These are phyloP conservation scores for Colletotrichum sp. DNA, from an alignment of 2,329 filamentous ascomycete species.

Conservation along the genomic window DNA sequence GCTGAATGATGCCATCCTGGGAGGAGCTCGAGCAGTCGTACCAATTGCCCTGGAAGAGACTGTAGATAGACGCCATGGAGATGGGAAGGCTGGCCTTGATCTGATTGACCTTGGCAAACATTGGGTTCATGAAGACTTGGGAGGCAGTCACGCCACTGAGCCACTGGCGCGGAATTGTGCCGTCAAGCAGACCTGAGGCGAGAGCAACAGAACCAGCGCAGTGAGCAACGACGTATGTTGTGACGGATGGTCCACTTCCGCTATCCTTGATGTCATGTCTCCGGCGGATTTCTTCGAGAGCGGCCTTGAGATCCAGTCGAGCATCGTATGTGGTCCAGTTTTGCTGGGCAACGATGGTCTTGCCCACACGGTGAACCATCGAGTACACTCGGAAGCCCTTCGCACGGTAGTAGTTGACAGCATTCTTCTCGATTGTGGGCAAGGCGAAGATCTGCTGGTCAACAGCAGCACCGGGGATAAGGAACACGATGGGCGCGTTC, in stretches of 20 bases:
- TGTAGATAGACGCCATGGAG: conserved; percentile 55
- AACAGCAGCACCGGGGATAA: conserved; percentile 67
- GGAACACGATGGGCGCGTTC: conserved; percentile 55
- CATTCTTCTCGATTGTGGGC: conserved; percentile 66
- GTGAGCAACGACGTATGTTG: conserved; percentile 64
- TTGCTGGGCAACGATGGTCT: conserved; percentile 52
- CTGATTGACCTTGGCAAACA: conserved; percentile 60
- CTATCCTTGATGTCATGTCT: conserved; percentile 26
- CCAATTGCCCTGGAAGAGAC: conserved; percentile 54
- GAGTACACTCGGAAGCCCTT: conserved; percentile 67
- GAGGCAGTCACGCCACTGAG: conserved; percentile 62
- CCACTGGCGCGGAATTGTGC: conserved; percentile 62
- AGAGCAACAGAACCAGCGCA: conserved; percentile 69
- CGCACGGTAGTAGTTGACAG: conserved; percentile 65
- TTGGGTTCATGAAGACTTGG: conserved; percentile 69
- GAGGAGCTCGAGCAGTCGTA: conserved; percentile 55
- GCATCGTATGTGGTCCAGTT: conserved; percentile 65
- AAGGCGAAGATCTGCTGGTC: conserved; percentile 68
- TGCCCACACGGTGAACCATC: conserved; percentile 62
- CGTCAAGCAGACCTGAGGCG: conserved; percentile 62
- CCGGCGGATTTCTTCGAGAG: conserved; percentile 55
- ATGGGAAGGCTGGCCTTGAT: conserved; percentile 58
- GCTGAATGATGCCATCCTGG: conserved; percentile 54
- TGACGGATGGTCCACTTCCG: conserved; percentile 28
- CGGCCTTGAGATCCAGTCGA: conserved; percentile 62